Evolutionary conservation across 2,329 filamentous ascomycete species (phyloP).

Genomic region (Penicillium sp.): DNA sequence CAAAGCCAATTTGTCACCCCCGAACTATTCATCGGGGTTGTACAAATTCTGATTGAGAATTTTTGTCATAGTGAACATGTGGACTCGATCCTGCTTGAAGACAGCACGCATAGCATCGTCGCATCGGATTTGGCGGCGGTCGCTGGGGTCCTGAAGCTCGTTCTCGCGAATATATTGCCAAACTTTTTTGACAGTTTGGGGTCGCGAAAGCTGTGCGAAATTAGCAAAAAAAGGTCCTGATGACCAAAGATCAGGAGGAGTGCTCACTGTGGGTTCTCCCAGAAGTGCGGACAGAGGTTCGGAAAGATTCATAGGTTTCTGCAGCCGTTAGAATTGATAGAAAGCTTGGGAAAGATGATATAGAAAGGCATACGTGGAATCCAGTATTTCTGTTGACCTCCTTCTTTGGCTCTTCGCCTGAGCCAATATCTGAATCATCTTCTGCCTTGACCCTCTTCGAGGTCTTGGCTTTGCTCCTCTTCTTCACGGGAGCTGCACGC

Average conservation of each 20-base stretch:
- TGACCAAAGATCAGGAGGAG: background rate
- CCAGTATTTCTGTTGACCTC: constrained; percentile 76
- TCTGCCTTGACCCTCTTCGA: constrained; percentile 70
- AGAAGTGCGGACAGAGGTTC: constrained; percentile 47
- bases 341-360: background rate
- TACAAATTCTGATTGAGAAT: constrained; percentile 87
- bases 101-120: constrained; percentile 89
- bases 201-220: constrained; percentile 70
- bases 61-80: constrained; percentile 99
- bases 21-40: constrained; percentile 67
- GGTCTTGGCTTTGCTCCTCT: constrained; percentile 58
- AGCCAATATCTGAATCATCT: constrained; percentile 76
- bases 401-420: constrained; percentile 60
- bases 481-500: constrained; percentile 61
- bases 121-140: constrained; percentile 90
- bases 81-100: constrained; percentile 85
- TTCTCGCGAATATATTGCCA: constrained; percentile 93
- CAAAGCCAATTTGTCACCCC: constrained; percentile 7
- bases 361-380: constrained; percentile 66
- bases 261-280: constrained; percentile 45
- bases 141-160: constrained; percentile 82
- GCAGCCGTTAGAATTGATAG: constrained; percentile 2
- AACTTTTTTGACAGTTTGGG: constrained; percentile 92
- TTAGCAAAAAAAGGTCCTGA: constrained; percentile 14
- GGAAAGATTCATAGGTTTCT: constrained; percentile 51